These are phyloP conservation scores for Lycium barbarum DNA, from an alignment of 257 asterid genomes.

Conservation along the genomic window DNA sequence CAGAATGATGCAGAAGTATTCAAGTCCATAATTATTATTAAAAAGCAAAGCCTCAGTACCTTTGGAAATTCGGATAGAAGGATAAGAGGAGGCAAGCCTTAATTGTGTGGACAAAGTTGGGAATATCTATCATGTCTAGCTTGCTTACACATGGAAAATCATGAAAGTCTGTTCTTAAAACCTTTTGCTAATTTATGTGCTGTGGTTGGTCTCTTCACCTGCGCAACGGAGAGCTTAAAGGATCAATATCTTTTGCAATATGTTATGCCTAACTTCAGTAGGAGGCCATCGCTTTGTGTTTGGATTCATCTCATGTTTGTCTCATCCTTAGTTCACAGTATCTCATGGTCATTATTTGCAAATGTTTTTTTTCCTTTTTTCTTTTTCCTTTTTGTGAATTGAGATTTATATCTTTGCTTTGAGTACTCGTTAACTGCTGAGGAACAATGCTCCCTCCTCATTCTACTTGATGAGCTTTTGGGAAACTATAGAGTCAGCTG, in stretches of 20 bases:
- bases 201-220: not conserved
- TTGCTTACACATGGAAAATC: not conserved
- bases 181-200: conserved; percentile 4
- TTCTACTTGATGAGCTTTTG: not conserved
- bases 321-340: not conserved
- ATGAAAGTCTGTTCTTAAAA: not conserved
- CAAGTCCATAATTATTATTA: not conserved
- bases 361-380: not conserved
- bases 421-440: not conserved
- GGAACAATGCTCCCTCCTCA: not conserved
- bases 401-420: not conserved
- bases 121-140: not conserved
- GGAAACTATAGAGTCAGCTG: not conserved
- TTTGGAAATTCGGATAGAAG: not conserved
- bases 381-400: no score
- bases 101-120: not conserved
- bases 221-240: not conserved
- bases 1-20: not conserved
- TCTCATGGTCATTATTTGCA: not conserved
- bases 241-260: not conserved
- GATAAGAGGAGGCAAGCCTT: conserved; percentile 2
- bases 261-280: not conserved
- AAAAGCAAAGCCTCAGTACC: not conserved
- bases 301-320: not conserved
- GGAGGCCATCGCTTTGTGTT: not conserved